Percentiles rank a stretch among this genome's conserved stretches.
These are phyloP conservation scores for Raphanus sativus DNA, from an alignment of 345 rosid species.

Conservation along the genomic window DNA sequence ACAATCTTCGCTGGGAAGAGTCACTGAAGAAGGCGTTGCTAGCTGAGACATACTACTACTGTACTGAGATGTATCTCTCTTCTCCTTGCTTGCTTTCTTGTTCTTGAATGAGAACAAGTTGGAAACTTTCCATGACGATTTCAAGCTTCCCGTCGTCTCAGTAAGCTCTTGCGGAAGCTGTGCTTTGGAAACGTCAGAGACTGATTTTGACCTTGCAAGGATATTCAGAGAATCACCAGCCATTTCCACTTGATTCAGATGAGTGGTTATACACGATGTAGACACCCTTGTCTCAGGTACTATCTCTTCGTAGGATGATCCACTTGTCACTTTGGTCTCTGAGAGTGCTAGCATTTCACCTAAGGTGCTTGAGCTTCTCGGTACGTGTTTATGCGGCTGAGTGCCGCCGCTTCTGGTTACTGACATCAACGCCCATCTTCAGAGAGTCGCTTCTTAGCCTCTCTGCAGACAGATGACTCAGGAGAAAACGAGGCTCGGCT, in stretches of 20 bases:
- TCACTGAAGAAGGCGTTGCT: slow-evolving; percentile 35
- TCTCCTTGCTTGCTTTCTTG: slow-evolving; percentile 67
- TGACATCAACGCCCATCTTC: slow-evolving; percentile 98
- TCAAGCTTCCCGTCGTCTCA: slow-evolving; percentile 50
- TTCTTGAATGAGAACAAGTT: slow-evolving; percentile 74
- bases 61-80: slow-evolving; percentile 44
- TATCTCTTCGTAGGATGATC: slow-evolving; percentile 45
- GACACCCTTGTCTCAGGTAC: slow-evolving; percentile 55
- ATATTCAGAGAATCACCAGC: slow-evolving; percentile 49
- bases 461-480: slow-evolving; percentile 74
- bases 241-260: slow-evolving; percentile 50
- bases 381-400: slow-evolving; percentile 54
- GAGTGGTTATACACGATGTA: slow-evolving; percentile 50
- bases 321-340: slow-evolving; percentile 56
- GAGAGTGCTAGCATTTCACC: slow-evolving; percentile 99
- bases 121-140: slow-evolving; percentile 79
- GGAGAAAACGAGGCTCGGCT: slow-evolving; percentile 84
- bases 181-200: slow-evolving; percentile 49
- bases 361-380: slow-evolving; percentile 76
- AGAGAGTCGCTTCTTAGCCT: slow-evolving; percentile 59
- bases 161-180: slow-evolving; percentile 52
- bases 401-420: slow-evolving; percentile 50
- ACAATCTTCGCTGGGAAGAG: slow-evolving; percentile 32
- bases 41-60: slow-evolving; percentile 25
- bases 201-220: slow-evolving; percentile 74